Base-by-base conservation (phyloP, 768 basidiomycete genomes). In the Trametes sanguinea region DNA sequence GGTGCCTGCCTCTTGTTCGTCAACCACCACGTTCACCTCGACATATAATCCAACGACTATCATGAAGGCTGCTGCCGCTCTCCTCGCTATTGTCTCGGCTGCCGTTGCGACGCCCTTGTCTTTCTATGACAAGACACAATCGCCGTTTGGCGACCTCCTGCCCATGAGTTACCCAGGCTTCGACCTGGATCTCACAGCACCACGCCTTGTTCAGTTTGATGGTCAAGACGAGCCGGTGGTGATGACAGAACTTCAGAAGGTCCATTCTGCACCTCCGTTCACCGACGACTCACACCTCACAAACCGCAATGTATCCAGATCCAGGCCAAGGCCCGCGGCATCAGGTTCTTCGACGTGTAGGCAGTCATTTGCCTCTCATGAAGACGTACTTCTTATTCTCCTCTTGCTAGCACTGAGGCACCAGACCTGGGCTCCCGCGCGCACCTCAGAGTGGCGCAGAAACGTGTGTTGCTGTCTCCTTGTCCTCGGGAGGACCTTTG, bases 241-340 rank as follows among this genome's bases (percentile, higher is more conserved):
- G 88, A 89, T 94, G 77, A 85, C 93, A 13, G 95, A 97, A 75
- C 76, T 90, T n/a, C 88, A 95, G 67, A 97, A 96, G 87, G 90
- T 89, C 39, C 60, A 53, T 33, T 27, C 8, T 45, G 50, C 37
- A 51, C 7, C 57, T 59, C 57, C 57, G 57, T 64, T 27, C 51
- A 7, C 62, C 57, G 52, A 60, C 54, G 63, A 42, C 56, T 29
- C 37, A 47, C 45, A 11, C 45, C 37, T 58, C 53, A 46, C 56
- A 53, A 51, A 48, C 29, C 44, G 29, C 48, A 46, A 56, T 51
- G 50, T 59, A 22, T 47, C 54, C 66, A 94, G 92, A 89, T 95
- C 63, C 77, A 85, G 69, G 82, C 86, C 62, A 95, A 90, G 75
- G 86, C 86, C 52, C 80, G 83, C 66, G 92, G 92, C 64, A 69